Percentiles rank a stretch among this genome's conserved stretches.
phyloP scores from a whole-genome alignment of 306 rosid species.

The Elaeagnus macrophylla region DNA sequence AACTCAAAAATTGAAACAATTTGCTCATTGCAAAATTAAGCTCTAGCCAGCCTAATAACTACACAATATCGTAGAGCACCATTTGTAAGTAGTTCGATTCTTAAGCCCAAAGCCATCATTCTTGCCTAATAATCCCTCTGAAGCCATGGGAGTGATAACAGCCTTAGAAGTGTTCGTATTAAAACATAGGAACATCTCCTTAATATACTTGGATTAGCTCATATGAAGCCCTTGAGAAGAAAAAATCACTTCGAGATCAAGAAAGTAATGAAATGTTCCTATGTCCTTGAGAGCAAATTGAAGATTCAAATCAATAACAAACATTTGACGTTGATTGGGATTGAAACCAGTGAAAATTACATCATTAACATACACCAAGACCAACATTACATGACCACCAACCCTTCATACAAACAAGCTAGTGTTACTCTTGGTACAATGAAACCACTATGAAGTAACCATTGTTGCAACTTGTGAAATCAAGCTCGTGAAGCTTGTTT shows the following conservation, averaged over 20 bases:
- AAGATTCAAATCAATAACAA: neutral
- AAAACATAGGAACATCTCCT: neutral
- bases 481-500: neutral
- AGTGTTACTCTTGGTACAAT: neutral
- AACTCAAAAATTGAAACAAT: no score
- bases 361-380: neutral
- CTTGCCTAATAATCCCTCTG: no score
- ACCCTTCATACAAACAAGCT: neutral
- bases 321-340: neutral
- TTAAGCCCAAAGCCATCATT: no score
- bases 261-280: neutral
- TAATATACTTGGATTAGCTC: no score
- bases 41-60: no score
- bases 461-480: neutral
- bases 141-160: no score
- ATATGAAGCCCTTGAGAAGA: neutral
- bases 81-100: no score
- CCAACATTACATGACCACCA: neutral
- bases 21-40: no score
- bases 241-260: neutral
- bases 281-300: neutral
- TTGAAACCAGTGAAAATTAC: neutral
- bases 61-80: no score
- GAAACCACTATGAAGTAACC: no score
- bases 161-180: no score